phyloP scores from a whole-genome alignment of 1,139 yeast genomes.

The Yamadazyma songkhlaensis region DNA sequence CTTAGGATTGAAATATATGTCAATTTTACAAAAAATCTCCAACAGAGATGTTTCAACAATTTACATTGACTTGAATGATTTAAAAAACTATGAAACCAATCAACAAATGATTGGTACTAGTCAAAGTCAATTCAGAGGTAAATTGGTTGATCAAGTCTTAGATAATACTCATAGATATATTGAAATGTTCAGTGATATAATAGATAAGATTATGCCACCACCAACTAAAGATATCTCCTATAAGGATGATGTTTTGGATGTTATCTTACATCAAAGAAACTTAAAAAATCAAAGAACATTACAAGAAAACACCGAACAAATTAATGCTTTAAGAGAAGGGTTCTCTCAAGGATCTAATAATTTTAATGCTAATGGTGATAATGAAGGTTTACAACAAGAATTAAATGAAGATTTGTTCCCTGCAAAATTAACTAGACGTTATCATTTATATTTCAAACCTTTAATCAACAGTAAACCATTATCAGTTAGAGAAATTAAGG shows the following conservation, averaged over 20 bases:
- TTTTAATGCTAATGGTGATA: constrained; percentile 15
- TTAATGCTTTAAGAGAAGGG: constrained; percentile 37
- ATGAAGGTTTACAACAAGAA: constrained; percentile 15
- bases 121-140: constrained; percentile 23
- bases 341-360: constrained; percentile 16
- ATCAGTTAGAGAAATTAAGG: constrained; percentile 88
- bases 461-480: constrained; percentile 55
- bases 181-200: constrained; percentile 70
- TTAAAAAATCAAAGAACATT: constrained; percentile 74
- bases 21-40: constrained; percentile 73
- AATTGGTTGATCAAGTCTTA: constrained; percentile 56
- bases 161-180: constrained; percentile 76
- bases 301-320: constrained; percentile 62
- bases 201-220: constrained; percentile 80
- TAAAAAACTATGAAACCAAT: constrained; percentile 61
- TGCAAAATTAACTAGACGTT: constrained; percentile 80
- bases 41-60: constrained; percentile 74
- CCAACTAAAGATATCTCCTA: constrained; percentile 76
- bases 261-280: constrained; percentile 84
- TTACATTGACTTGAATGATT: constrained; percentile 79
- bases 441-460: constrained; percentile 84
- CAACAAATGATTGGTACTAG: constrained; percentile 17
- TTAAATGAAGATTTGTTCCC: constrained; percentile 61
- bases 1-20: constrained; percentile 74
- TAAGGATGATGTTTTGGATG: constrained; percentile 90